Evolutionary conservation across 177 flowering plant genomes (phyloP), one percentile per base, ranked within the genome.

Genomic region (Vitis hybrid): DNA sequence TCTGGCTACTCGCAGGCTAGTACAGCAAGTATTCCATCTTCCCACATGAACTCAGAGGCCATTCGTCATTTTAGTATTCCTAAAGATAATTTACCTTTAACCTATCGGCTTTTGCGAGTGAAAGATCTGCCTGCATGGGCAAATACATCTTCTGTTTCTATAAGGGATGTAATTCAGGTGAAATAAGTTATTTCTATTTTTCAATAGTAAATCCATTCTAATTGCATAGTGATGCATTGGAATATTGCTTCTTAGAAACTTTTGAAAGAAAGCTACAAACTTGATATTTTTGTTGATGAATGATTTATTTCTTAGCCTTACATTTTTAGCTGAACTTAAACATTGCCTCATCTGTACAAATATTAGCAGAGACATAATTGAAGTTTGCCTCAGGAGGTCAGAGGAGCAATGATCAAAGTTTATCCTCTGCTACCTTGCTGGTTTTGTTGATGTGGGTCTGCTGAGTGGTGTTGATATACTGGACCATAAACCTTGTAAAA

Each of bases 121-220:
- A 72, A 85, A 80, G 92, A 88, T 66, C 85, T 96, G 56, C 99
- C 97, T 35, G 70, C 82, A 46, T 92, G 99, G 99, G 92, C 99
- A 40, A 96, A 96, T 75, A 80, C 95, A 19, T 86, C 91, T 57
- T 83, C 86, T 70, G 90, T 92, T 74, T 88, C 97, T 3, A 84
- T 96, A 56, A 72, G 64, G 15, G 97, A 94, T 84, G 91, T 94
- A 19, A 84, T 96, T 76, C 78, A 94, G 97, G 99, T 93, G 75
- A 57, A 32, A 8, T 64, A 10, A 54, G 13, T 5, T 2, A 14
- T 3, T 35, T 58, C 15, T 18, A 12, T 51, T 35, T 35, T 35
- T 3, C 46, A 35, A 5, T 35, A 35, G 46, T 35, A 35, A 5
- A 35, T 35, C 46, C 6, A 35, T 35, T 35, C 1, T 35, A 35